A percentile compares a stretch with the other conserved stretches of the same genome.
Conservation (phyloP, 129 eudicot species). For the Silybum marianum region DNA sequence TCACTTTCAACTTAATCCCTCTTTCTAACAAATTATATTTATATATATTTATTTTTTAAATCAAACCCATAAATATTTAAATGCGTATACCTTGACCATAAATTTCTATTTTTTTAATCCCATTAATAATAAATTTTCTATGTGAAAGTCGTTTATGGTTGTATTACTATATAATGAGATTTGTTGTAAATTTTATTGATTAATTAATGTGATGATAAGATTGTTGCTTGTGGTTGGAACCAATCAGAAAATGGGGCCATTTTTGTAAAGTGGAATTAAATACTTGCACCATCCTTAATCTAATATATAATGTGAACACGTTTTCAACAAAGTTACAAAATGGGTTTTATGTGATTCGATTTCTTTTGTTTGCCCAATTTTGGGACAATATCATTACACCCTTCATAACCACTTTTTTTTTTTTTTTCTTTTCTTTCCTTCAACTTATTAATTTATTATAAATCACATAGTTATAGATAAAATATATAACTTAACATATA, state of each 20-base stretch:
- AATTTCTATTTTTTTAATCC: background rate
- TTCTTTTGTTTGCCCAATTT: slow-evolving; percentile 13
- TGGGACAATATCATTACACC: background rate
- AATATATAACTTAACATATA: background rate
- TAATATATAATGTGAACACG: slow-evolving; percentile 7
- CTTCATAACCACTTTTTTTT: background rate
- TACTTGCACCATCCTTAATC: background rate
- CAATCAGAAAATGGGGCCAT: background rate
- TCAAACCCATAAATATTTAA: background rate
- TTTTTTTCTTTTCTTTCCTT: background rate
- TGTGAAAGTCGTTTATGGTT: background rate
- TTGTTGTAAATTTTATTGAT: background rate
- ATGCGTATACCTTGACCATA: background rate
- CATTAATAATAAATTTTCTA: background rate
- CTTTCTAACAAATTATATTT: background rate
- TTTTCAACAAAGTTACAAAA: slow-evolving; percentile 9
- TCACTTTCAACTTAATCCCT: slow-evolving; percentile 15
- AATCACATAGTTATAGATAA: background rate
- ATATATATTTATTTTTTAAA: background rate
- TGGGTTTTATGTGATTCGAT: slow-evolving; percentile 8
- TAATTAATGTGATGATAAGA: background rate
- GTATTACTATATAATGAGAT: background rate
- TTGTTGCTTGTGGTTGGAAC: background rate
- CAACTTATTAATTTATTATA: background rate
- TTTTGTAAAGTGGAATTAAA: background rate